phyloP scores from a whole-genome alignment of 2,329 filamentous ascomycete species.

The Calonectria ilicicola region DNA sequence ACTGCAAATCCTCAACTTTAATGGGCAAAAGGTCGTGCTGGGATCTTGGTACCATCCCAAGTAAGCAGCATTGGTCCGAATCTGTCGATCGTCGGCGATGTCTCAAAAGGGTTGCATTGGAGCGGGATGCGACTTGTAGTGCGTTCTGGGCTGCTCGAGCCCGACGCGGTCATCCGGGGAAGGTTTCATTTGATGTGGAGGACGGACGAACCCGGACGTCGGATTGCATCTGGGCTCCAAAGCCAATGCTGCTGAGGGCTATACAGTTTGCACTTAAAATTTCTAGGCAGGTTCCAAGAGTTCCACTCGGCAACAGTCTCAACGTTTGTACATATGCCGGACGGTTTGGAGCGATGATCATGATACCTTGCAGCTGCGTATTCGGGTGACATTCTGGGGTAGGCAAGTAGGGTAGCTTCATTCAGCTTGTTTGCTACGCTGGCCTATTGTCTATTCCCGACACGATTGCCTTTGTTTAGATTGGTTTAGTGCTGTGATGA shows the following conservation, averaged over 20 bases:
- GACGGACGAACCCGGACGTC: background rate
- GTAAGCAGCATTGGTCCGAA: constrained; percentile 17
- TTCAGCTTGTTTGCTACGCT: background rate
- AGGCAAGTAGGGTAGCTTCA: background rate
- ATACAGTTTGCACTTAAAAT: background rate
- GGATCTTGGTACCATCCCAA: background rate
- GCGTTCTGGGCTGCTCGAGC: background rate
- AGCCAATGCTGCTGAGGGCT: background rate
- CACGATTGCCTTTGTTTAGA: background rate
- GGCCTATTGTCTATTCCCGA: too few species aligned
- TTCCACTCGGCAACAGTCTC: background rate
- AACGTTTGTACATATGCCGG: background rate
- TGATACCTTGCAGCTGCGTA: background rate
- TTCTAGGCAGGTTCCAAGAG: background rate
- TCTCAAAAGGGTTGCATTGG: background rate
- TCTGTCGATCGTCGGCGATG: background rate
- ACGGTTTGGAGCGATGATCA: background rate
- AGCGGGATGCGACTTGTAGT: background rate
- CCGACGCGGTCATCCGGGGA: background rate
- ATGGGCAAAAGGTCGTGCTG: background rate
- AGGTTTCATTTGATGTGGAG: background rate
- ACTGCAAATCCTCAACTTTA: background rate
- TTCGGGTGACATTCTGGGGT: background rate
- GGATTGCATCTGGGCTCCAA: background rate
- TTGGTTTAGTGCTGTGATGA: background rate